Evolutionary conservation across 495 filamentous ascomycete genomes (phyloP), one percentile per base, ranked within the genome.

Genomic region (Penicillium ochrochloron): DNA sequence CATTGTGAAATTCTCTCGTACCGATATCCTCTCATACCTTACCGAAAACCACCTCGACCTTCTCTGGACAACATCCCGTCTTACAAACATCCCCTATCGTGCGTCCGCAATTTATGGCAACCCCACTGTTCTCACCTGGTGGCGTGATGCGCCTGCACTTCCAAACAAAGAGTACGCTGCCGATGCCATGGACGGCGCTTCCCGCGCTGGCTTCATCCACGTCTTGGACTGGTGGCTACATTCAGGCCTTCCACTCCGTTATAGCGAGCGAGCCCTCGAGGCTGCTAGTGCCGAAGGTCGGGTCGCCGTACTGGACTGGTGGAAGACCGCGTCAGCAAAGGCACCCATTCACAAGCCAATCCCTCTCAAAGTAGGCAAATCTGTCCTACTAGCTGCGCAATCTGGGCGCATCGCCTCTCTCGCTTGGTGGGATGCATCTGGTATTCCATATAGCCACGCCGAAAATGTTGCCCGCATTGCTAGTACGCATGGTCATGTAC

Each of bases 181-280:
- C 51, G 93, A 97, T 73, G 91, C 93, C 31, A 84, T 97, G 68
- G 91, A 97, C 74, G 89, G 90, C 44, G 94, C 94, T 14, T 94
- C 90, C 17, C 87, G 88, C 46, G 86, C 90, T 41, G 93, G 94
- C 14, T 92, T 92, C 68, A 83, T 94, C 29, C 86, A 90, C 59
- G 91, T 96, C 0, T 82, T 97, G 5, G 90, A 96, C 53, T 97
- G 94, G 94, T 97, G 94, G 94, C 87, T 89, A 17, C 80, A 85
- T 25, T 94, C 91, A 0, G 91, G 90, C 0, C 84, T 97, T 0
- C 84, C 89, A 14, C 83, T 97, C 5, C 90, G 90, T 65, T 97
- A 96, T 73, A 92, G 88, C 25, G 93, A 96, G 66, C 80, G 87
- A 2, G 92, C 94, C 0, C 87, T 97, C 44, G 94, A 97, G 73